Evolutionary conservation across 1,284 basidiomycete genomes (phyloP), one percentile per base, ranked within the genome.

Genomic region (Lentinula novae-zelandiae): DNA sequence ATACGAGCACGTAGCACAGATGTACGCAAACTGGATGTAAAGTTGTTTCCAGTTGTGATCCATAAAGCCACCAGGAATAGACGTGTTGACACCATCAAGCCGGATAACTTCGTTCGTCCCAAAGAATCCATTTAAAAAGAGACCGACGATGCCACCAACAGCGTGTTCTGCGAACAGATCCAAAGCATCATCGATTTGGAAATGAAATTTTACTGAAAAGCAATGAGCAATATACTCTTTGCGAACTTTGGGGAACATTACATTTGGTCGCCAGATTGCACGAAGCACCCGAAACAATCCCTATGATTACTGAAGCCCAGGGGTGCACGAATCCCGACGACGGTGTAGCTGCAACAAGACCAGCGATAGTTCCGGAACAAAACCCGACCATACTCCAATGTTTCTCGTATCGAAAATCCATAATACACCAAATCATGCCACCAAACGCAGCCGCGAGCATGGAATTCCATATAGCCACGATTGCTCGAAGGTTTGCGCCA

Each of bases 131-230:
- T 92, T 94, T 68, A 85, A 74, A 48, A 98, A 70, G 40, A 93
- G 81, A 46, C 95, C 95, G 56, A 96, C 81, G 22, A 96, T 85
- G 53, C 96, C 96, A 3, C 63, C 63, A 17, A 98, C 76, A 48
- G 91, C 95, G 78, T 98, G 94, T 68, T 94, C 90, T n/a, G 92
- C 89, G 71, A 91, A 93, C 62, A 94, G 82, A 83, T 94, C 91
- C 55, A 95, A 86, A 0, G 90, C 86, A 68, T 95, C 92, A 71
- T 95, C 93, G 55, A 93, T 84, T 20, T 78, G 76, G 61, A 90
- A 65, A 48, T 86, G 66, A 67, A 84, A 83, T 72, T 91, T 91
- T 36, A 89, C 88, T 90, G 0, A 50, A 38, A 53, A 33, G 49
- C 53, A 31, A 48, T 66, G 62, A 44, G 36, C 58, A n/a, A 44